Evolutionary conservation across 148 eudicot genomes (phyloP), one percentile per base, ranked within the genome.

Genomic region (Amaranthus cruentus): DNA sequence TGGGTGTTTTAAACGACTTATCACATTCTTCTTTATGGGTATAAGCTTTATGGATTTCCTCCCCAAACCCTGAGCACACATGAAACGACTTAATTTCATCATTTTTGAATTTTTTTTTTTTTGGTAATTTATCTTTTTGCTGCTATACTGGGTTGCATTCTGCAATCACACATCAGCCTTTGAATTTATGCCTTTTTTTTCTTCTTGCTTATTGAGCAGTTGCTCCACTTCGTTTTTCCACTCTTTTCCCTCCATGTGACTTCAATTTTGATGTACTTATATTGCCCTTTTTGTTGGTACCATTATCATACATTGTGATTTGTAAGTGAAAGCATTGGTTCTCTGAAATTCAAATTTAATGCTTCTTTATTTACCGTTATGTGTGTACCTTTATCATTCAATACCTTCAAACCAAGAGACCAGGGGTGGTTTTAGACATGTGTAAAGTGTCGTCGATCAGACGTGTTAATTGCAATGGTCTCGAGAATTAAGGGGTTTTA

Each of bases 291-390:
- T 47, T 47, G 68, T 28, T 28, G 38, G 38, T 28, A 28, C 38
- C 38, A 28, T 28, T 28, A 28, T 2, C 38, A 28, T 28, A 28
- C 38, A 28, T 28, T 28, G 38, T 28, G 38, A 28, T 28, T 28
- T 28, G 38, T 28, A 28, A 28, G 38, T 64, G 68, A 6, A 13
- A 64, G 11, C 3, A 46, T 6, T 64, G 68, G 21, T 46, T 47
- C 38, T n/a, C 68, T 64, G 28, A 15, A 65, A 3, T 44, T n/a
- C 38, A 28, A 28, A 47, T 51, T 46, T 21, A 4, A 1, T 43
- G 66, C 6, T 15, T 57, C 28, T 28, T 57, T 57, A 14, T 28
- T 43, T 62, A 62, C 66, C 66, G 66, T 66, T 49, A 47, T 67
- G 46, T 49, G 56, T 9, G n/a, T 56, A 67, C 42, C 10, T 60